phyloP scores from a whole-genome alignment of 164 flowering plant species.

The Protea cynaroides region DNA sequence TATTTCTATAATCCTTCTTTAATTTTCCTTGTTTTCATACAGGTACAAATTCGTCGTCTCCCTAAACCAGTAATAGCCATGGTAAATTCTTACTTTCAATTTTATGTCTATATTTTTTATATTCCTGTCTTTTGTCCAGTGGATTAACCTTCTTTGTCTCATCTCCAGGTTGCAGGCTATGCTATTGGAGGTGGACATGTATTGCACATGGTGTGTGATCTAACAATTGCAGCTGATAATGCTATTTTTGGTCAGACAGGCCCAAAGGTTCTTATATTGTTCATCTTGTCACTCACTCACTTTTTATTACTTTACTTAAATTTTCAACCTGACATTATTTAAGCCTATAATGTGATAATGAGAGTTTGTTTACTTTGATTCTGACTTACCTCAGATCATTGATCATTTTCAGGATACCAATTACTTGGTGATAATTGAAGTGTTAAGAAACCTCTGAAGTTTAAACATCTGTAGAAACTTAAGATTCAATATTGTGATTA shows the following conservation, averaged over 20 bases:
- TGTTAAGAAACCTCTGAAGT: not conserved
- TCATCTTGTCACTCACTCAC: too few species aligned
- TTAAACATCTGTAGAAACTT: too few species aligned
- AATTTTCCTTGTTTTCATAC: constrained; percentile 3
- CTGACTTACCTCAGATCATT: too few species aligned
- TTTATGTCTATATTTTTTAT: not conserved
- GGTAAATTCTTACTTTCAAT: constrained; percentile 38
- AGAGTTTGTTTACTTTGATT: too few species aligned
- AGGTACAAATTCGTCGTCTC: constrained; percentile 92
- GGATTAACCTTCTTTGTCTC: not conserved
- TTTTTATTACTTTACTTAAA: too few species aligned
- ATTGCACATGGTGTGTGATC: constrained; percentile 94
- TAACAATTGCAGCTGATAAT: constrained; percentile 94
- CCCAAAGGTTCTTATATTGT: constrained; percentile 61
- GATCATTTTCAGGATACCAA: too few species aligned
- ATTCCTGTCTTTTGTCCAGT: not conserved
- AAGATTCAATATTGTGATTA: too few species aligned
- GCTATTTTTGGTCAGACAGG: constrained; percentile 92
- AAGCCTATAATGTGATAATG: too few species aligned
- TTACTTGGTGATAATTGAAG: not conserved
- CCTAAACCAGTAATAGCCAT: constrained; percentile 98
- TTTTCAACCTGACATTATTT: too few species aligned
- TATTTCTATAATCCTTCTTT: not conserved
- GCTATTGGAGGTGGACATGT: constrained; percentile 97
- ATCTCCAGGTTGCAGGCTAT: constrained; percentile 89